These are phyloP conservation scores for Lagenaria siceraria DNA, from an alignment of 306 rosid genomes.

Conservation along the genomic window DNA sequence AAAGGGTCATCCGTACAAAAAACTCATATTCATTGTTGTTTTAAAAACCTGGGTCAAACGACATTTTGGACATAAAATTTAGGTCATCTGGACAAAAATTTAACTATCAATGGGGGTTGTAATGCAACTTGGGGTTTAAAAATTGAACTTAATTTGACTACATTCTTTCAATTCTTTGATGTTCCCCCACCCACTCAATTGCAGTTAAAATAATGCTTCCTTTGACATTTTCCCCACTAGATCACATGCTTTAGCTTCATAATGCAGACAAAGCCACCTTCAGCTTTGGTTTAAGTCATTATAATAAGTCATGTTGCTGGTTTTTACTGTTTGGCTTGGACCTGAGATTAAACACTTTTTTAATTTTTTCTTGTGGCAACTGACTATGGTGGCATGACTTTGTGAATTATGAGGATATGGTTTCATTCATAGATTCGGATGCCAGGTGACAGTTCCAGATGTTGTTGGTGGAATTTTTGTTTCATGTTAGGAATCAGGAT, in stretches of 20 bases:
- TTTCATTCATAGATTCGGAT: neutral
- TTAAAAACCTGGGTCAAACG: too few relatives aligned
- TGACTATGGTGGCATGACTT: neutral
- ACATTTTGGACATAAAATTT: too few relatives aligned
- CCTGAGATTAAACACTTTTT: neutral
- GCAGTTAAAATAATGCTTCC: neutral
- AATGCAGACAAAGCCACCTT: neutral
- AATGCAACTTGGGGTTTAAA: neutral
- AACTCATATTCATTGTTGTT: too few relatives aligned
- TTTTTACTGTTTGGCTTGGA: neutral
- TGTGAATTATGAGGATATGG: neutral
- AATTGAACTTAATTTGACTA: neutral
- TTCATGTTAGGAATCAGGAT: neutral
- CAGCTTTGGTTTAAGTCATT: neutral
- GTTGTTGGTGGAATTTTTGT: neutral
- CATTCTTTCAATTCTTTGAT: neutral
- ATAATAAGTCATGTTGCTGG: neutral
- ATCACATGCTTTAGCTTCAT: neutral
- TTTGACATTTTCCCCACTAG: neutral
- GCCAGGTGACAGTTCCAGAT: neutral
- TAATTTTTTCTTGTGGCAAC: neutral
- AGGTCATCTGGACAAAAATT: too few relatives aligned
- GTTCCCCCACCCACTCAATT: neutral
- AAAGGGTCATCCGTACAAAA: too few relatives aligned
- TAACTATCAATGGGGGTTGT: neutral